Conservation (phyloP, 768 basidiomycete species). For the Gymnopilus junonius region DNA sequence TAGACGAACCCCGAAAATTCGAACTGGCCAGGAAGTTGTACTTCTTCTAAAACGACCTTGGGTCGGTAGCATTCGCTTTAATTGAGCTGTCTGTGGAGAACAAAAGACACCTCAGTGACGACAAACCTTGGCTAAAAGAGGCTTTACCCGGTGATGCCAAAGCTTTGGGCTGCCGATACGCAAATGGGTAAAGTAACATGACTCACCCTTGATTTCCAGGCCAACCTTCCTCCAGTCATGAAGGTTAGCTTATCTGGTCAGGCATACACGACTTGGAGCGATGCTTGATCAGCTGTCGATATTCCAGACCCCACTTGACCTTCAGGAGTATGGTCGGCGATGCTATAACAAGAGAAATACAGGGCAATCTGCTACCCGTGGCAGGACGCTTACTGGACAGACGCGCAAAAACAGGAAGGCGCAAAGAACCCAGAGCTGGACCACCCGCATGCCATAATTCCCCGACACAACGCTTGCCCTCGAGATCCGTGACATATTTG, state of each 20-base stretch:
- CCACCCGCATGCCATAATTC: background rate
- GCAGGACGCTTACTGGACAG: background rate
- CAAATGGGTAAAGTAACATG: background rate
- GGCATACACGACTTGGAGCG: background rate
- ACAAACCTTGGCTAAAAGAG: background rate
- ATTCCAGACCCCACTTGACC: slow-evolving; percentile 3
- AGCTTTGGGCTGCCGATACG: background rate
- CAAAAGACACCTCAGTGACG: background rate
- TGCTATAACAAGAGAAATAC: background rate
- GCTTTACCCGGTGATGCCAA: background rate
- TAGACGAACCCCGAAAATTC: background rate
- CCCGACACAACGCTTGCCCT: background rate
- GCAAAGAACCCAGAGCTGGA: background rate
- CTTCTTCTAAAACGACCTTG: slow-evolving; percentile 3
- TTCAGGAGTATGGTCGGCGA: background rate
- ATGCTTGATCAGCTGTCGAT: background rate
- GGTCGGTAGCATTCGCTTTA: background rate
- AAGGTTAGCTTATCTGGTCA: background rate
- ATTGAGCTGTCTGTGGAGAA: background rate
- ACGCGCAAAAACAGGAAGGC: background rate
- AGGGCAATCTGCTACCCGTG: background rate
- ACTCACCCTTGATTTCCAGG: background rate
- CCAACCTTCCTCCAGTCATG: background rate
- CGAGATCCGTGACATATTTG: background rate
- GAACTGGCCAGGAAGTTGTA: background rate